These are phyloP conservation scores for Platanus orientalis DNA, from an alignment of 164 flowering plant genomes.

Conservation along the genomic window DNA sequence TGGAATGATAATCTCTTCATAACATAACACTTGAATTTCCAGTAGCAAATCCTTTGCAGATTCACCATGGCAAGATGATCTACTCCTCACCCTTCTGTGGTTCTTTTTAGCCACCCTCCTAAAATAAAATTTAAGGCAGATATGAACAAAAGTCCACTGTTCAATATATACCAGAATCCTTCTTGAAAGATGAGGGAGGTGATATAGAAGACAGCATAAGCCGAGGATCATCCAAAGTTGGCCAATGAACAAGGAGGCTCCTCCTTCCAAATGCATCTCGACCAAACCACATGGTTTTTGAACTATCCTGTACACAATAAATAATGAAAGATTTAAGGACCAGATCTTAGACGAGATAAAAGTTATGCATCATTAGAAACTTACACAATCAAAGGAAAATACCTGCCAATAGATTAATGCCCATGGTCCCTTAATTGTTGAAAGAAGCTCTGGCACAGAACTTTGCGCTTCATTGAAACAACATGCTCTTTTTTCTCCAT, in stretches of 20 bases:
- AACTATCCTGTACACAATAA: constrained; percentile 41
- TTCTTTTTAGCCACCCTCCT: not conserved
- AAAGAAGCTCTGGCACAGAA: constrained; percentile 70
- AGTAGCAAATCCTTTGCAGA: not conserved
- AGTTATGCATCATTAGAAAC: constrained; percentile 17
- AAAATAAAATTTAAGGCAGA: not conserved
- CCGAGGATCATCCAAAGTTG: constrained; percentile 56
- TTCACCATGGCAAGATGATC: not conserved
- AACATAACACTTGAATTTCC: not conserved
- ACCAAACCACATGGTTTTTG: constrained; percentile 92
- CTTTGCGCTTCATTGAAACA: constrained; percentile 16
- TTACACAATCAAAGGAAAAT: constrained; percentile 31
- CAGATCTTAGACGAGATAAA: not conserved
- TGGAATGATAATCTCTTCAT: too few species aligned
- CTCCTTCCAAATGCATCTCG: constrained; percentile 97
- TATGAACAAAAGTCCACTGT: not conserved
- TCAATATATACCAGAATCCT: constrained; percentile 38
- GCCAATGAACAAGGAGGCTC: constrained; percentile 98
- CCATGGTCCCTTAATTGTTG: constrained; percentile 91
- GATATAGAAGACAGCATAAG: constrained; percentile 87
- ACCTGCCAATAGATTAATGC: constrained; percentile 96
- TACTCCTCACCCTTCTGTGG: not conserved
- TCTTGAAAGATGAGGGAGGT: constrained; percentile 31
- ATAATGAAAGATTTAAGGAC: constrained; percentile 1
- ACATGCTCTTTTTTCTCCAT: constrained; percentile 19